Evolutionary conservation across 805 yeast genomes (phyloP).

Genomic region (Yamadazyma sp.): DNA sequence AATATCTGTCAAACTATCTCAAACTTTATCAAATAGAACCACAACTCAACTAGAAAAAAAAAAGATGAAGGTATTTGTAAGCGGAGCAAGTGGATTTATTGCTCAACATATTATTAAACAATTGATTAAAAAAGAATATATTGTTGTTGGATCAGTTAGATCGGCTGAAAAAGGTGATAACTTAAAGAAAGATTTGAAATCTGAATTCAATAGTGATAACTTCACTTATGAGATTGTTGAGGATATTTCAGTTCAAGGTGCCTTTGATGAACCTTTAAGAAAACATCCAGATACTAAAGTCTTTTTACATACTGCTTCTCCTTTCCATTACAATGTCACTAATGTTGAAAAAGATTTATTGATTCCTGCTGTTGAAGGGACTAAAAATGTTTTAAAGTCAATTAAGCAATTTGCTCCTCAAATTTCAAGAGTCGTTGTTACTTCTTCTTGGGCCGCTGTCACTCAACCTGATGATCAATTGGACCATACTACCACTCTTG

Average conservation of each 20-base stretch:
- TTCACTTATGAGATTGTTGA: slow-evolving; percentile 22
- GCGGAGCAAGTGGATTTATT: slow-evolving; percentile 56
- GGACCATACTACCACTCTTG: slow-evolving; percentile 6
- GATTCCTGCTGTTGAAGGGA: slow-evolving; percentile 29
- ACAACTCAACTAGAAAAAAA: no score
- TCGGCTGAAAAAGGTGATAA: slow-evolving; percentile 40
- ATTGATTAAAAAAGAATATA: slow-evolving; percentile 37
- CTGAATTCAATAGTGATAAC: slow-evolving; percentile 13
- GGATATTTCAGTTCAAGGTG: slow-evolving; percentile 18
- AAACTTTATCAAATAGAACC: no score
- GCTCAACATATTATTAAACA: slow-evolving; percentile 48
- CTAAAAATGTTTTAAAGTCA: slow-evolving; percentile 30
- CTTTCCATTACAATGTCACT: slow-evolving; percentile 19
- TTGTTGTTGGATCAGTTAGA: slow-evolving; percentile 53
- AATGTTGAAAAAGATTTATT: slow-evolving; percentile 20
- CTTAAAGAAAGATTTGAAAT: slow-evolving; percentile 17
- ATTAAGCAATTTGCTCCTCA: slow-evolving; percentile 36
- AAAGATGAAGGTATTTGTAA: slow-evolving; percentile 23
- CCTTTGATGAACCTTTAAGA: slow-evolving; percentile 25
- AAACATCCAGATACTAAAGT: slow-evolving; percentile 24
- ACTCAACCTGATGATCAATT: background rate
- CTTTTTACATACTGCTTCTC: slow-evolving; percentile 30
- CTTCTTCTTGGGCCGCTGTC: slow-evolving; percentile 38
- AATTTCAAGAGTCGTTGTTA: slow-evolving; percentile 47
- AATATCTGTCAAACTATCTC: no score